phyloP scores from a whole-genome alignment of 768 basidiomycete species.

The Glaciozyma antarctica region DNA sequence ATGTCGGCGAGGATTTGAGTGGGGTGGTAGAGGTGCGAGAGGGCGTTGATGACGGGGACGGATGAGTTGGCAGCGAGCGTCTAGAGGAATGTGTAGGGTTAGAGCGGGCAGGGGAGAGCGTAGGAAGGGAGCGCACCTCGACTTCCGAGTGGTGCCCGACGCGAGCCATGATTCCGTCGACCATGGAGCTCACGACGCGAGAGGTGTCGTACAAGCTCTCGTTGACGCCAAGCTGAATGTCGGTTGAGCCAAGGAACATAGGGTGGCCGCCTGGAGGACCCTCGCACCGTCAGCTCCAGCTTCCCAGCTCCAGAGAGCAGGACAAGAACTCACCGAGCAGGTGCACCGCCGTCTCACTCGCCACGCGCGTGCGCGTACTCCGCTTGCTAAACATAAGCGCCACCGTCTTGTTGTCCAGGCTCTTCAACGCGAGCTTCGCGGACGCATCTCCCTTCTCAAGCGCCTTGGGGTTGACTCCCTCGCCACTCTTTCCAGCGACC shows the following conservation, averaged over 20 bases:
- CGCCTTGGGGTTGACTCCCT: constrained; percentile 32
- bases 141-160: constrained; percentile 88
- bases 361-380: constrained; percentile 79
- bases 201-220: constrained; percentile 76
- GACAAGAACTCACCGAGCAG: constrained; percentile 52
- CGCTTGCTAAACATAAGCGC: constrained; percentile 88
- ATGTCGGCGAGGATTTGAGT: constrained; percentile 91
- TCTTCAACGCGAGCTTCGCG: constrained; percentile 13
- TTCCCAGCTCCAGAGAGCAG: not conserved
- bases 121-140: constrained; percentile 51
- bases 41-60: constrained; percentile 90
- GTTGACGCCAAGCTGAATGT: constrained; percentile 94
- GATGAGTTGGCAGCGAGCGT: constrained; percentile 81
- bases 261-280: constrained; percentile 52
- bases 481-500: constrained; percentile 3
- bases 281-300: not conserved
- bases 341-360: constrained; percentile 69
- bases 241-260: constrained; percentile 76
- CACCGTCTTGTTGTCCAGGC: constrained; percentile 57
- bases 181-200: constrained; percentile 85
- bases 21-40: constrained; percentile 92
- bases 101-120: constrained; percentile 1
- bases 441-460: constrained; percentile 25
- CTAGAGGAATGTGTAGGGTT: constrained; percentile 42
- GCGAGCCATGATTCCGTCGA: constrained; percentile 91